phyloP scores from a whole-genome alignment of 257 asterid genomes.

The Echium plantagineum region DNA sequence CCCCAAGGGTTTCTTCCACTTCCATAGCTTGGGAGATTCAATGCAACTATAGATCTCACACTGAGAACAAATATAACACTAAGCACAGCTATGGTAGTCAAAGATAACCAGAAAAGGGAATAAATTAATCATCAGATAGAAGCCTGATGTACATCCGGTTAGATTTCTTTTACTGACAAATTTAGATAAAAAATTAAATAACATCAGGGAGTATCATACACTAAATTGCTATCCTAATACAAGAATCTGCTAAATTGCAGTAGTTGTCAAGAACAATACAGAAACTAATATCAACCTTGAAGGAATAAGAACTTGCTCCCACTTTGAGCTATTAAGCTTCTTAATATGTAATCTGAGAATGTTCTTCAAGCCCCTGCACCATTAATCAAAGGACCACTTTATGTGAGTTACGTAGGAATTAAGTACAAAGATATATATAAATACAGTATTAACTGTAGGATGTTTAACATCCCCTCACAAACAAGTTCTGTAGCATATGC shows the following conservation, averaged over 20 bases:
- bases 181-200: background rate
- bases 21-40: constrained; percentile 90
- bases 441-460: no score
- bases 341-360: constrained; percentile 75
- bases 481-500: no score
- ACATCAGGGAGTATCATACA: no score
- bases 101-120: no score
- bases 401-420: no score
- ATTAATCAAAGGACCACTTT: constrained; percentile 10
- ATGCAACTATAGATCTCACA: constrained; percentile 86
- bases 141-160: no score
- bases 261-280: background rate
- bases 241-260: background rate
- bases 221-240: background rate
- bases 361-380: constrained; percentile 85
- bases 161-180: background rate
- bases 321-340: constrained; percentile 69
- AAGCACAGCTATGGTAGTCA: no score
- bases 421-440: no score
- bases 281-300: constrained; percentile 47
- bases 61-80: constrained; percentile 23
- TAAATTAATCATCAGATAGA: no score
- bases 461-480: no score
- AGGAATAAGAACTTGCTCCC: constrained; percentile 83
- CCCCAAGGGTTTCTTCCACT: constrained; percentile 99